Conservation (phyloP, 371 early-diverging fungal genomes). For the Globomyces sp. region DNA sequence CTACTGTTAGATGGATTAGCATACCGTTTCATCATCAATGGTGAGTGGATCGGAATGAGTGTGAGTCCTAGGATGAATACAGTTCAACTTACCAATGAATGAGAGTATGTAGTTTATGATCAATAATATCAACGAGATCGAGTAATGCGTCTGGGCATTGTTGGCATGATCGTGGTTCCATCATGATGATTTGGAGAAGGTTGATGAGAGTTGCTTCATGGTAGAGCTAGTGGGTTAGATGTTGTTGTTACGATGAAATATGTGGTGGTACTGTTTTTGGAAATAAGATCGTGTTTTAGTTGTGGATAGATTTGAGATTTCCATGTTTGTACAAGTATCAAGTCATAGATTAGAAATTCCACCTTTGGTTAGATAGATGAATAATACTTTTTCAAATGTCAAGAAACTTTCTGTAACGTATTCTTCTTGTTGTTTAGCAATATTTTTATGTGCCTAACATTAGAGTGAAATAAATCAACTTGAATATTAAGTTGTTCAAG, state of each 20-base stretch:
- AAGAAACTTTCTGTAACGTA: constrained; percentile 39
- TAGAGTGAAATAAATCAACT: constrained; percentile 1
- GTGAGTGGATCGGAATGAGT: no score
- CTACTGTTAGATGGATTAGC: background rate
- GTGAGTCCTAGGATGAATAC: background rate
- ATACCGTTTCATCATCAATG: constrained; percentile 1
- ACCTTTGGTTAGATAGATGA: constrained; percentile 23
- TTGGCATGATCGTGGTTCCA: constrained; percentile 25
- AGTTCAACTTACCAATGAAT: constrained; percentile 27
- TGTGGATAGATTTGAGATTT: constrained; percentile 39
- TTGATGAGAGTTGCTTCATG: constrained; percentile 52
- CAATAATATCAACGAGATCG: constrained; percentile 43
- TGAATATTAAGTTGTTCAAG: constrained; percentile 46
- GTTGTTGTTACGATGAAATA: constrained; percentile 40
- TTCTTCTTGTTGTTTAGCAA: constrained; percentile 34
- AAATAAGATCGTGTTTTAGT: constrained; percentile 17
- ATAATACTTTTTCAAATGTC: constrained; percentile 29
- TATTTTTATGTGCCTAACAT: constrained; percentile 39
- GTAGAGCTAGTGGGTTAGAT: constrained; percentile 29
- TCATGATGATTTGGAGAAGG: constrained; percentile 46
- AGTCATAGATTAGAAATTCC: constrained; percentile 30
- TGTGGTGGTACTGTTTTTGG: constrained; percentile 22
- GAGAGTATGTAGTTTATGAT: constrained; percentile 32
- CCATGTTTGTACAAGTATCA: constrained; percentile 41
- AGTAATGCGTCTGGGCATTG: constrained; percentile 35